Percentiles rank a stretch among this genome's conserved stretches.
Conservation (phyloP, 352 stramenopile genomes). For the Pythium graminicola region DNA sequence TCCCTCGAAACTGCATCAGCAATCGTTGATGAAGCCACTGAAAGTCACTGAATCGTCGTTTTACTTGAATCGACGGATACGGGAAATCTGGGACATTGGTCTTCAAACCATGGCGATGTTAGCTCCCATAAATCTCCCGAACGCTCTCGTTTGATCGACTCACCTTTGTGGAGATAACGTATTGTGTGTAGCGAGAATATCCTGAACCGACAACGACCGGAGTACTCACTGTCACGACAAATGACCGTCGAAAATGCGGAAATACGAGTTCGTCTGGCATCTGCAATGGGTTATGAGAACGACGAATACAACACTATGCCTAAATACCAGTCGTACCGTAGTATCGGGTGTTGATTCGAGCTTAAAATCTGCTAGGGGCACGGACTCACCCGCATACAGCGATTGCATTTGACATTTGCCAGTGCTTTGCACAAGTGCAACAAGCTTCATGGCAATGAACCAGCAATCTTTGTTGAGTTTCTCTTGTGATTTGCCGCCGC, state of each 20-base stretch:
- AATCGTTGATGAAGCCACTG: slow-evolving; percentile 85
- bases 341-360: slow-evolving; percentile 75
- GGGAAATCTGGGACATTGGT: slow-evolving; percentile 64
- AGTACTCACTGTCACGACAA: slow-evolving; percentile 70
- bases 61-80: slow-evolving; percentile 65
- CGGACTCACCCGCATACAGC: slow-evolving; percentile 62
- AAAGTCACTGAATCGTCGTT: slow-evolving; percentile 86
- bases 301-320: background rate
- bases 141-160: too few relatives aligned
- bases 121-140: too few relatives aligned
- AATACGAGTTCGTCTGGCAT: slow-evolving; percentile 37
- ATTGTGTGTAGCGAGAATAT: slow-evolving; percentile 84
- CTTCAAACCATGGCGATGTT: too few relatives aligned
- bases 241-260: slow-evolving; percentile 48
- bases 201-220: slow-evolving; percentile 70
- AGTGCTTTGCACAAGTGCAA: slow-evolving; percentile 78
- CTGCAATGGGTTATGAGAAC: too few relatives aligned
- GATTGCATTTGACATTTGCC: slow-evolving; percentile 80
- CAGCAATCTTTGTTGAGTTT: slow-evolving; percentile 86
- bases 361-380: slow-evolving; percentile 75
- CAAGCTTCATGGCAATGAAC: slow-evolving; percentile 88
- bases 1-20: slow-evolving; percentile 70
- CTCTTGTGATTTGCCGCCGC: slow-evolving; percentile 81
- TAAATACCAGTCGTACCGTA: slow-evolving; percentile 27
- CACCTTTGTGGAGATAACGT: slow-evolving; percentile 83